These are phyloP conservation scores for Colletotrichum agaves DNA, from an alignment of 2,329 filamentous ascomycete species.

Conservation along the genomic window DNA sequence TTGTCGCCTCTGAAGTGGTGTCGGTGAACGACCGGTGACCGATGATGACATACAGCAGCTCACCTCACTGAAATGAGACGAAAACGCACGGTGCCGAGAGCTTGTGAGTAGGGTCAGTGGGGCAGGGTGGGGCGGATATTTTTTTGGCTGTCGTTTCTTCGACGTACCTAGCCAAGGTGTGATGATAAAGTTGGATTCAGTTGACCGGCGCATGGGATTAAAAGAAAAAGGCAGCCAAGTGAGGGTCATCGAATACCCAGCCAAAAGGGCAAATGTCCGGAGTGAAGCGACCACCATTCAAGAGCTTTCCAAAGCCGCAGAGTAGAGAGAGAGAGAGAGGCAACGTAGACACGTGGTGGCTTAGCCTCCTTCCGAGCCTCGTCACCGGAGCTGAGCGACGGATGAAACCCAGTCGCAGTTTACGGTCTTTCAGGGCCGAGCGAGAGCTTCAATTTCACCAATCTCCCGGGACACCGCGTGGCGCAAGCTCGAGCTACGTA, in stretches of 20 bases:
- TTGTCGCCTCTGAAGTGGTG: background rate
- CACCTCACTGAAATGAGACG: constrained; percentile 10
- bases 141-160: background rate
- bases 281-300: background rate
- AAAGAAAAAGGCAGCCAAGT: background rate
- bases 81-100: constrained; percentile 12
- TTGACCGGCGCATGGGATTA: background rate
- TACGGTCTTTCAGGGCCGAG: background rate
- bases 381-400: constrained; percentile 20
- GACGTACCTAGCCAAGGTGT: constrained; percentile 8
- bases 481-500: constrained; percentile 8
- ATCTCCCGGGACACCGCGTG: background rate
- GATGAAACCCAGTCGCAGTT: constrained; percentile 6
- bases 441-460: background rate
- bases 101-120: constrained; percentile 1
- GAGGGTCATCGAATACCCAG: constrained; percentile 1
- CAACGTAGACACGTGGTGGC: constrained; percentile 34
- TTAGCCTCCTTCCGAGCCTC: constrained; percentile 34
- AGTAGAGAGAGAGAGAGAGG: background rate
- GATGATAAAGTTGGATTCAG: constrained; percentile 6
- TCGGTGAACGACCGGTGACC: constrained; percentile 6
- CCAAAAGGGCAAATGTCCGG: background rate
- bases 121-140: constrained; percentile 24
- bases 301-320: too few species aligned
- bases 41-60: background rate